A percentile compares a stretch with the other conserved stretches of the same genome.
Evolutionary conservation across 208 protist genomes (phyloP).

Genomic region (Tritrichomonas musculus): DNA sequence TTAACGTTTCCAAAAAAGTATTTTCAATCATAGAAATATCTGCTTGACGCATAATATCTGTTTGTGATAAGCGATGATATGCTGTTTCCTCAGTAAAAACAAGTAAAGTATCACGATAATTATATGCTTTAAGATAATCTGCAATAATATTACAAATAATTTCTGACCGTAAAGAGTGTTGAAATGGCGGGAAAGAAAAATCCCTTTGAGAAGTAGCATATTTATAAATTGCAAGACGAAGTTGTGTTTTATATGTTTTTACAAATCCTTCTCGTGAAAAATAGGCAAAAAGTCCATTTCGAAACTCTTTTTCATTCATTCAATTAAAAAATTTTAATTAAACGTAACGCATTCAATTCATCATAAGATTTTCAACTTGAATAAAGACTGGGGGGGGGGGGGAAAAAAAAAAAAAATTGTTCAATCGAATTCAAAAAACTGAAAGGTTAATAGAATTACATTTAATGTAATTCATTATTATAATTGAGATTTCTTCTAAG

Average conservation of each 20-base stretch:
- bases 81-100: slow-evolving; percentile 21
- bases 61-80: not conserved
- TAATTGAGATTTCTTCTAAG: not conserved
- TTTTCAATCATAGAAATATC: not conserved
- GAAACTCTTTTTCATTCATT: slow-evolving; percentile 25
- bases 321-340: not conserved
- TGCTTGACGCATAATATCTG: not conserved
- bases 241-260: not conserved
- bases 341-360: not conserved
- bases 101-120: not conserved
- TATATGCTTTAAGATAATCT: not conserved
- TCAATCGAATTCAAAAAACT: not conserved
- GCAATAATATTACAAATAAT: slow-evolving; percentile 20
- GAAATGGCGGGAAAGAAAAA: not conserved
- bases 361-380: not conserved
- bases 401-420: not conserved
- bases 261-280: not conserved
- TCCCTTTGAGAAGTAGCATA: not conserved
- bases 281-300: not conserved
- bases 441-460: not conserved
- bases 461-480: not conserved
- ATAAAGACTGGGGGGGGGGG: not conserved
- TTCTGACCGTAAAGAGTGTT: not conserved
- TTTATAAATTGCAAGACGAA: not conserved
- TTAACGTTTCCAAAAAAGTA: not conserved